A percentile compares a stretch with the other conserved stretches of the same genome.
Evolutionary conservation across 148 eudicot species (phyloP).

Genomic region (Rhododendron mucronatum): DNA sequence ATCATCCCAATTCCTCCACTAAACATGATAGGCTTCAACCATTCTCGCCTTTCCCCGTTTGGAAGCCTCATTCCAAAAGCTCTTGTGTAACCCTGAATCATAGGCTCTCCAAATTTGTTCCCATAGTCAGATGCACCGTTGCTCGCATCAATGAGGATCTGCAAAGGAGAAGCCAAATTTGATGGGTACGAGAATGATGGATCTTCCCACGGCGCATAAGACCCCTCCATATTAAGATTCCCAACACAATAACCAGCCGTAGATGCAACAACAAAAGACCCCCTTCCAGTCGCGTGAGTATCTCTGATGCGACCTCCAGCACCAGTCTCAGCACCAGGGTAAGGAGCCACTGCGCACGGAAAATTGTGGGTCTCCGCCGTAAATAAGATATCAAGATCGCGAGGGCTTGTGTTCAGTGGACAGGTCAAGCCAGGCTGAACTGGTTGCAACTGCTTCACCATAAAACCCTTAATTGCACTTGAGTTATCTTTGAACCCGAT

Average conservation of each 20-base stretch:
- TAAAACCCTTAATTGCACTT: constrained; percentile 85
- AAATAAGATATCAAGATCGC: constrained; percentile 70
- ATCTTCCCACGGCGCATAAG: constrained; percentile 94
- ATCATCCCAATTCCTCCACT: constrained; percentile 92
- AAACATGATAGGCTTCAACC: constrained; percentile 94
- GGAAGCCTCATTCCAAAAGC: constrained; percentile 90
- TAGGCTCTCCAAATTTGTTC: constrained; percentile 90
- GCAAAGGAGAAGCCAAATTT: constrained; percentile 85
- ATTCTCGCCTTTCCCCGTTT: constrained; percentile 79
- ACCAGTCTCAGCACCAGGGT: constrained; percentile 93
- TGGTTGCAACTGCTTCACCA: constrained; percentile 69
- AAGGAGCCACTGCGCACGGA: constrained; percentile 98
- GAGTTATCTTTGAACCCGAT: constrained; percentile 96
- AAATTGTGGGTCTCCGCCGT: constrained; percentile 97
- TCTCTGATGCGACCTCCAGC: constrained; percentile 92
- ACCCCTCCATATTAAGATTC: constrained; percentile 73
- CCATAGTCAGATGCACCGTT: constrained; percentile 98
- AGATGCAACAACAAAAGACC: constrained; percentile 81
- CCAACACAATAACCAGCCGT: constrained; percentile 97
- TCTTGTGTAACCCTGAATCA: constrained; percentile 90
- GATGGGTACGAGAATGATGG: constrained; percentile 64
- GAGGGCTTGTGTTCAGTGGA: constrained; percentile 37
- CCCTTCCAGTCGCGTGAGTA: constrained; percentile 94
- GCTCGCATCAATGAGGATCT: constrained; percentile 84
- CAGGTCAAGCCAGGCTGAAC: constrained; percentile 64